Percentiles rank a stretch among this genome's conserved stretches.
Conservation (phyloP, 306 rosid species). For the Pyrus bretschneideri region DNA sequence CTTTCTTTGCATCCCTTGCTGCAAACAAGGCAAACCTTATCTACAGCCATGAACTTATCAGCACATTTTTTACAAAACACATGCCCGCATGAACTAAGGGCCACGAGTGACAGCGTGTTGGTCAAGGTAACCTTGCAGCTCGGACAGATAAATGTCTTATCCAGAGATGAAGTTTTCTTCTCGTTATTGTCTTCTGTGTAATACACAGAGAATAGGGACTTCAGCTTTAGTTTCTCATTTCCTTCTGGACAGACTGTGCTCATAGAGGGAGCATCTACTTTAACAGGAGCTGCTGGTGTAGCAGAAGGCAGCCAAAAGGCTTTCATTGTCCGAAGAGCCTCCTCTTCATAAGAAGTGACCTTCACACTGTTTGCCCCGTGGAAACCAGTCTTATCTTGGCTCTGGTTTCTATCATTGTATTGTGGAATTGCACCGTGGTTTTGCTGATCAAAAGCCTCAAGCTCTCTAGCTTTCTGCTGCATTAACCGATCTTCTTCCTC, state of each 20-base stretch:
- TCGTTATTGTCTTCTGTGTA: slow-evolving; percentile 75
- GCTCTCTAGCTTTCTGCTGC: slow-evolving; percentile 83
- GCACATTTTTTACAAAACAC: slow-evolving; percentile 92
- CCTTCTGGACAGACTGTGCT: slow-evolving; percentile 84
- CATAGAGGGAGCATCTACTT: slow-evolving; percentile 66
- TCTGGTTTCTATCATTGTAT: slow-evolving; percentile 62
- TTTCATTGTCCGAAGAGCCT: slow-evolving; percentile 97
- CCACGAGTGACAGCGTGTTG: slow-evolving; percentile 76
- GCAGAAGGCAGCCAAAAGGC: slow-evolving; percentile 99
- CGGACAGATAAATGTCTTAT: slow-evolving; percentile 66
- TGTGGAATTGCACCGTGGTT: slow-evolving; percentile 95
- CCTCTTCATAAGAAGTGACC: slow-evolving; percentile 96
- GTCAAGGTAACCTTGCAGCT: slow-evolving; percentile 94
- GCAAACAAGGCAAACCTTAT: slow-evolving; percentile 91
- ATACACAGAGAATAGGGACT: slow-evolving; percentile 67
- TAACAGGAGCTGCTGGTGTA: slow-evolving; percentile 79
- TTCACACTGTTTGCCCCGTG: slow-evolving; percentile 98
- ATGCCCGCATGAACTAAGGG: slow-evolving; percentile 85
- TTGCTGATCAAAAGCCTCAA: slow-evolving; percentile 96
- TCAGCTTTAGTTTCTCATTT: slow-evolving; percentile 76
- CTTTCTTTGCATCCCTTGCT: slow-evolving; percentile 74
- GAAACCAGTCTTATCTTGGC: slow-evolving; percentile 71
- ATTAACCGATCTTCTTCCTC: slow-evolving; percentile 69
- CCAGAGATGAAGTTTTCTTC: slow-evolving; percentile 50
- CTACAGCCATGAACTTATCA: slow-evolving; percentile 79